Base-by-base conservation (phyloP, 2,329 filamentous ascomycete genomes). In the Geosmithia morbida region DNA sequence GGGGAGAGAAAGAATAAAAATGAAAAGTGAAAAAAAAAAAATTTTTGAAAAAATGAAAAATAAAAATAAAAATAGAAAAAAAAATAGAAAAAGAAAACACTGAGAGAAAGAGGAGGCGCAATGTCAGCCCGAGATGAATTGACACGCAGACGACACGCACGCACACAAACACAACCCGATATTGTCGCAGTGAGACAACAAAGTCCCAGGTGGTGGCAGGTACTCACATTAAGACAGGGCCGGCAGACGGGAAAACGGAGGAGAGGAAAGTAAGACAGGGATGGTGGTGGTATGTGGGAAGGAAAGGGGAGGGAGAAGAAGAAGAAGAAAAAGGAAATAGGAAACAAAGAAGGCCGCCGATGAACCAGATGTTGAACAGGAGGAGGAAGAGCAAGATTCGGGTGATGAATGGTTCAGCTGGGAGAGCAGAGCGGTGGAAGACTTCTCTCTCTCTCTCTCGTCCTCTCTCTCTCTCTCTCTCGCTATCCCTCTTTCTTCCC, bases 111-210 rank as follows among this genome's bases (percentile, higher is more conserved):
- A 20, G 43, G 22, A 20, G 30, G 43, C 33, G 22, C 43, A 45
- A 26, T 46, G 26, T 43, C 42, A 43, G 42, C 26, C 45, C 40
- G 33, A 46, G 45, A 46, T 37, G 33, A 46, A 42, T 46, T 20
- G 37, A 37, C 37, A 46, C 33, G 13, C 45, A 46, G 13, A 18
- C 30, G 30, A 45, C 44, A 37, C 14, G n/a, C 22, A 33, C 20
- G 11, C 43, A 44, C n/a, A 44, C 43, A 44, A 44, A 20, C 8
- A 44, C 11, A 44, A 20, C 14, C 33, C 14, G 33, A 37, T 37
- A 16, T 37, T 37, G 33, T 7, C 33, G 6, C 5, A 37, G 33
- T 37, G 33, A 37, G 33, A 37, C 33, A 37, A 37, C 6, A 16
- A 11, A 13, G 3, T 3, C 6, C 33, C 6, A 11, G 33, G 5